Base-by-base conservation (phyloP, 2,329 filamentous ascomycete species). In the Fonsecaea nubica region DNA sequence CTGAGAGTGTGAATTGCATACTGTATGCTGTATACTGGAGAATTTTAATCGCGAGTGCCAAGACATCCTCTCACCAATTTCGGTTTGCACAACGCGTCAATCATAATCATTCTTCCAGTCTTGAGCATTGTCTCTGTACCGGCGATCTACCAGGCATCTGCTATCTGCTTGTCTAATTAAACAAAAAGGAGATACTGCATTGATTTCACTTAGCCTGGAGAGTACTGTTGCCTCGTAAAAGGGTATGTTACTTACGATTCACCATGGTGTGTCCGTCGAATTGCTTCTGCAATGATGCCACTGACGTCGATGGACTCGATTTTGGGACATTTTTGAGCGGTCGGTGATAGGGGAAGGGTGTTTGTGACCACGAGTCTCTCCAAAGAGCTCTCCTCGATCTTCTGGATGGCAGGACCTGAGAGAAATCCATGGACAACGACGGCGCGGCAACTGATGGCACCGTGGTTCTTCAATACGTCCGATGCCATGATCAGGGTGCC, bases 351-450 rank as follows among this genome's bases (percentile, higher is more conserved):
- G 4, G 90, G 90, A 13, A 93, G 90, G 1, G 91, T 96, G 80
- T 97, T 97, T 59, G 93, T 96, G 35, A 96, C 92, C 15, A 97
- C 92, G 48, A 97, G 82, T 74, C 90, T 89, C 73, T 86, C 88
- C 72, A 96, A 81, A 76, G 88, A 86, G 75, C 91, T 92, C 72
- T 86, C 85, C 79, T 97, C 96, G 75, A 96, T 79, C 75, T 89
- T 92, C 73, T 96, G 89, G 67, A 96, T 93, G 52, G 93, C 93
- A 72, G 91, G 91, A 58, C 92, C 93, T 71, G 90, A 93, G 57
- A 97, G 82, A 65, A 97, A 96, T 42, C 92, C 93, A 76, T 97
- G 93, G 0, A 93, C 97, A 64, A 97, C 94, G 72, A 98, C 95
- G 33, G 94, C 94, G 69, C 96, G 91, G 52, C 96, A 93, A 76